These are phyloP conservation scores for Aspergillus neotritici DNA, from an alignment of 2,329 filamentous ascomycete genomes.

Conservation along the genomic window DNA sequence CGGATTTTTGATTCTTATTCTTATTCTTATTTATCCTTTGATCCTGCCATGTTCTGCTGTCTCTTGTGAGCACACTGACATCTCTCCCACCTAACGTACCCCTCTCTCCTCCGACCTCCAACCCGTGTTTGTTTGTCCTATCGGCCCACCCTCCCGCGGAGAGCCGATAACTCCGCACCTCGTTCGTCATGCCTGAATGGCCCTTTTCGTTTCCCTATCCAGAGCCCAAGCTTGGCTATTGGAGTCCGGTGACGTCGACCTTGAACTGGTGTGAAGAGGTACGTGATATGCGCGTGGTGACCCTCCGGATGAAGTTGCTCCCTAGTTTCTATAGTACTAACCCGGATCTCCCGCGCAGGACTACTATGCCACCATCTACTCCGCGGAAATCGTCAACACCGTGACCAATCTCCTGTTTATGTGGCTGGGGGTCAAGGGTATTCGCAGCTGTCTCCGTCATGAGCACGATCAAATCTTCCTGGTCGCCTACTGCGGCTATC, in stretches of 20 bases:
- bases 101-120: not conserved
- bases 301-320: not conserved
- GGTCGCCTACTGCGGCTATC: constrained; percentile 58
- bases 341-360: constrained; percentile 47
- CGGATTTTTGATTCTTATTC: too few species aligned
- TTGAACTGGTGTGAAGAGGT: constrained; percentile 79
- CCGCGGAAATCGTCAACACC: constrained; percentile 73
- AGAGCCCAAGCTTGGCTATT: constrained; percentile 52
- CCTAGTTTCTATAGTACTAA: constrained; percentile 6
- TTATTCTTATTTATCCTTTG: too few species aligned
- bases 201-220: constrained; percentile 37
- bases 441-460: constrained; percentile 65
- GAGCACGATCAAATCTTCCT: constrained; percentile 71
- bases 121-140: not conserved
- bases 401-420: constrained; percentile 79
- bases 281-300: constrained; percentile 12
- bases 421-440: constrained; percentile 68
- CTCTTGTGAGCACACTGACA: not conserved
- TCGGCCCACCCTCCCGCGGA: constrained; percentile 3
- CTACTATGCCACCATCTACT: constrained; percentile 68
- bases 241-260: constrained; percentile 65
- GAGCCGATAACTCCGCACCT: constrained; percentile 5
- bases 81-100: constrained; percentile 3
- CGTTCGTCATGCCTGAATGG: constrained; percentile 24
- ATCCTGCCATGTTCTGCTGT: too few species aligned